Conservation (phyloP, 1,139 yeast genomes). For the Taiozyma onychis region DNA sequence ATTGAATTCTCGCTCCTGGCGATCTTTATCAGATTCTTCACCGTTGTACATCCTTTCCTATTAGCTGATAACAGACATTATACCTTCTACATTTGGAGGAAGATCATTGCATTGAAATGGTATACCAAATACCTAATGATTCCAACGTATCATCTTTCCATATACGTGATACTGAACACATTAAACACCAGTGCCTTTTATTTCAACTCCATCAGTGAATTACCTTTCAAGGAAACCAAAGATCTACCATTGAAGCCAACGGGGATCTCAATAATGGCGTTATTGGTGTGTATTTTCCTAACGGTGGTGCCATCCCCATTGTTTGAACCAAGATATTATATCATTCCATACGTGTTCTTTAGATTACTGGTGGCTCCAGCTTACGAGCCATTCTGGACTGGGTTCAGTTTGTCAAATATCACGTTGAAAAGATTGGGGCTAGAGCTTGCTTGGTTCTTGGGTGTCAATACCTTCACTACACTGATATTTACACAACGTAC, state of each 20-base stretch:
- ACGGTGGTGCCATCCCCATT: conserved; percentile 85
- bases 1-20: conserved; percentile 37
- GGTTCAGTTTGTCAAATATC: conserved; percentile 19
- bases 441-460: conserved; percentile 59
- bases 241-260: conserved; percentile 35
- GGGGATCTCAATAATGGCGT: conserved; percentile 40
- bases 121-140: conserved; percentile 40
- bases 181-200: conserved; percentile 30
- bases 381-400: conserved; percentile 27
- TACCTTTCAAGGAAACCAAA: conserved; percentile 28
- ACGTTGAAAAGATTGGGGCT: conserved; percentile 34
- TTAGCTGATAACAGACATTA: conserved; percentile 94
- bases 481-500: conserved; percentile 54
- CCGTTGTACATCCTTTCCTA: conserved; percentile 82
- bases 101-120: conserved; percentile 42
- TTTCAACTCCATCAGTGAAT: conserved; percentile 29
- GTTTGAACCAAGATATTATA: conserved; percentile 90
- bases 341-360: conserved; percentile 74
- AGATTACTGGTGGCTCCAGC: conserved; percentile 49
- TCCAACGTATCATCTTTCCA: conserved; percentile 69
- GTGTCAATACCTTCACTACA: conserved; percentile 48
- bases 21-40: conserved; percentile 48
- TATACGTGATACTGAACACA: conserved; percentile 41
- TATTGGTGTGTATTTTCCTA: conserved; percentile 44
- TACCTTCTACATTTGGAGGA: conserved; percentile 78